phyloP scores from a whole-genome alignment of 2,329 filamentous ascomycete species.

The Microsporum ferrugineum region DNA sequence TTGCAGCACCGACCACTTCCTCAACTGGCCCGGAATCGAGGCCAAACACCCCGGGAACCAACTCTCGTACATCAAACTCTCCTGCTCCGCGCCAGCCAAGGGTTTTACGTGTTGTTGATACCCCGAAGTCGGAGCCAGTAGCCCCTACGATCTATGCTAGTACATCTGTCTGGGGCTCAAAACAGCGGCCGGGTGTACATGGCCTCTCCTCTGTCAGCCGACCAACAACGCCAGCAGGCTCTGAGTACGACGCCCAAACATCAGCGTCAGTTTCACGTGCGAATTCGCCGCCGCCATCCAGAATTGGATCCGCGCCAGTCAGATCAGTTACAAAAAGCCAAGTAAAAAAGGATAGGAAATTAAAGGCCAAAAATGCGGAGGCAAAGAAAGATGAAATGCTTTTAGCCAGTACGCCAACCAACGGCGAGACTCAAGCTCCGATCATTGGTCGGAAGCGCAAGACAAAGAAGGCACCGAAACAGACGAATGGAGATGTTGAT shows the following conservation, averaged over 20 bases:
- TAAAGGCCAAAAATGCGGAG: conserved; percentile 39
- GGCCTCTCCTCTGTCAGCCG: conserved; percentile 45
- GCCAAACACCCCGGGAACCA: conserved; percentile 38
- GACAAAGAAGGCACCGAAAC: conserved; percentile 35
- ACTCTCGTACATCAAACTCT: conserved; percentile 30
- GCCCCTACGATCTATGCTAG: conserved; percentile 24
- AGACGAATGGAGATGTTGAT: conserved; percentile 14
- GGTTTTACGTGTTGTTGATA: conserved; percentile 47
- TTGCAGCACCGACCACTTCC: conserved; percentile 19
- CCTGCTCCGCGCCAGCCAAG: conserved; percentile 34
- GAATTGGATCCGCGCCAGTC: conserved; percentile 49
- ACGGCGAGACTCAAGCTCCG: conserved; percentile 48
- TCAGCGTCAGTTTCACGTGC: conserved; percentile 50
- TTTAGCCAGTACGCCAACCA: conserved; percentile 23
- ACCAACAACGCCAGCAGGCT: conserved; percentile 51
- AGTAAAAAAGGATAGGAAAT: conserved; percentile 46
- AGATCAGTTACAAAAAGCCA: conserved; percentile 52
- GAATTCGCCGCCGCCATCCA: conserved; percentile 44
- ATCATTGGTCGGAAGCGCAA: conserved; percentile 55
- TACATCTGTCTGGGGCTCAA: conserved; percentile 22
- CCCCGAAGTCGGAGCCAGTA: conserved; percentile 41
- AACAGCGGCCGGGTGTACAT: conserved; percentile 25
- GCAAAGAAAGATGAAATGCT: conserved; percentile 32
- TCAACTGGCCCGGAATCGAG: conserved; percentile 33
- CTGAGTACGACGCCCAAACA: conserved; percentile 47